Evolutionary conservation across 495 filamentous ascomycete genomes (phyloP), one percentile per base, ranked within the genome.

Genomic region (Clavariopsis aquatica): DNA sequence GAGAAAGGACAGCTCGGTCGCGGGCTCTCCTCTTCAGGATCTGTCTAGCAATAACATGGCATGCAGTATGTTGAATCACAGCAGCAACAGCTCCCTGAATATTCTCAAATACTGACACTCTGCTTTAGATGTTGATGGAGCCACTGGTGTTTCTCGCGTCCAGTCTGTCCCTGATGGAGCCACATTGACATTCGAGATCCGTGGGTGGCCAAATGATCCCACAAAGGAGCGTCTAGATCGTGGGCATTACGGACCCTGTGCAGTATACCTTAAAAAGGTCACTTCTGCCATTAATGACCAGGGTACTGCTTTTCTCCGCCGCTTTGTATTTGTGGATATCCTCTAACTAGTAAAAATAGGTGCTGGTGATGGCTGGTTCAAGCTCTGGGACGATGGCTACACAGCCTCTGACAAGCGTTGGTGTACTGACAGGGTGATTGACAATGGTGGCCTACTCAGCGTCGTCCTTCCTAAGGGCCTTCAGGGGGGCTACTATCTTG

Each of bases 311-410:
- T 4, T 47, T 20, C 49, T 12, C n/a, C n/a, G n/a, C n/a, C n/a
- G n/a, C n/a, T n/a, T n/a, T n/a, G n/a, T 23, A 20, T 6, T 13
- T 20, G 9, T 53, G 26, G 1, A 10, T 15, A 52, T 31, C 4
- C 6, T 56, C 17, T 22, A 23, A 56, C 29, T 23, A 3, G 13
- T 24, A 26, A 12, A 17, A 45, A 72, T 24, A 58, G 68, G 62
- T 52, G 23, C 78, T 27, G 89, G 89, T 4, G 74, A 74, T 59
- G 89, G 90, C 22, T 93, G 90, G 90, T 89, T 93, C 79, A 92
- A 92, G 79, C 85, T 93, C 72, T 89, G 76, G 76, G 78, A 88
- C 47, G 81, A 85, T 31, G 87, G 86, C 51, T 89, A 88, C 70
- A 81, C 87, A 69, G 62, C 76, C 1, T 49, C 47, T 6, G 66